These are phyloP conservation scores for Triticum urartu DNA, from an alignment of 176 grass and related monocot genomes.

Conservation along the genomic window DNA sequence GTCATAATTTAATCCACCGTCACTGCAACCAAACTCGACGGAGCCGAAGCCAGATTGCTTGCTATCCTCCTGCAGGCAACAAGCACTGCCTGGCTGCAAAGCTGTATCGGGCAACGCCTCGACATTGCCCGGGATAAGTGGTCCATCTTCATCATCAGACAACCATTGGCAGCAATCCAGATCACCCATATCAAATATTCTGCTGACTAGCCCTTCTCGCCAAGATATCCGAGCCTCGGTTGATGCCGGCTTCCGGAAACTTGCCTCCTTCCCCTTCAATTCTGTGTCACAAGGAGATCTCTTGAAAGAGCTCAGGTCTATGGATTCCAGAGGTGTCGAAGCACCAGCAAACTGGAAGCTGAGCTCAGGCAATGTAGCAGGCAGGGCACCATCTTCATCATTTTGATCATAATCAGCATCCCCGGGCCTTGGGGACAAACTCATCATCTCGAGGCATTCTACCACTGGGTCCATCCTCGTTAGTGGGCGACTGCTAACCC, in stretches of 20 bases:
- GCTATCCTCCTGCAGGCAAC: conserved; percentile 23
- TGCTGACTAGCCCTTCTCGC: conserved; percentile 84
- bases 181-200: conserved; percentile 85
- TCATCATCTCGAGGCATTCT: conserved; percentile 55
- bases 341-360: conserved; percentile 72
- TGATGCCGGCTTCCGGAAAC: conserved; percentile 12
- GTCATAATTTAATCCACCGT: conserved; percentile 22
- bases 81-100: conserved; percentile 15
- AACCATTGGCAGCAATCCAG: conserved; percentile 68
- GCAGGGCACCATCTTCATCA: neutral
- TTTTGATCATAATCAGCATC: conserved; percentile 37
- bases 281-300: conserved; percentile 41
- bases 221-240: conserved; percentile 70
- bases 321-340: conserved; percentile 46
- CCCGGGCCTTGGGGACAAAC: conserved; percentile 34
- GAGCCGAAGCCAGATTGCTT: conserved; percentile 54
- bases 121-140: neutral
- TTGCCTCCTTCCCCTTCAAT: conserved; percentile 30
- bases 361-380: conserved; percentile 39
- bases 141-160: conserved; percentile 76
- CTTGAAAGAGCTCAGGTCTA: conserved; percentile 69
- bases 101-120: conserved; percentile 2
- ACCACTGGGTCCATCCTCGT: conserved; percentile 47
- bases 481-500: conserved; percentile 8
- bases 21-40: conserved; percentile 38